Conservation (phyloP, 495 filamentous ascomycete genomes). For the Penicillium argentinense region DNA sequence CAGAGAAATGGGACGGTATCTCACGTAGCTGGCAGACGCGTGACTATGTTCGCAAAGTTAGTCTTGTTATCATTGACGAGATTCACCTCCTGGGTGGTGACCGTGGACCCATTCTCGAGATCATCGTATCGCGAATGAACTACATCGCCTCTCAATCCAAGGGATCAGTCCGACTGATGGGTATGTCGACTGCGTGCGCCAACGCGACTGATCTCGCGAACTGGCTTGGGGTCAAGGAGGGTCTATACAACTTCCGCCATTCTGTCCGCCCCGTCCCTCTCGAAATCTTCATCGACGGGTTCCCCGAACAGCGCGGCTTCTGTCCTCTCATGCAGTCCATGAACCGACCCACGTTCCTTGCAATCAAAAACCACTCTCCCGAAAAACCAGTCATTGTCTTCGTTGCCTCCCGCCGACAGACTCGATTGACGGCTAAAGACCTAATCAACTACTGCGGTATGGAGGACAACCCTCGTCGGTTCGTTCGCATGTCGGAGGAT, state of each 20-base stretch:
- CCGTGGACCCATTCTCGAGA: slow-evolving; percentile 95
- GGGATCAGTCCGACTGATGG: slow-evolving; percentile 82
- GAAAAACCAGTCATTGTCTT: slow-evolving; percentile 98
- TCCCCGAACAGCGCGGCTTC: slow-evolving; percentile 92
- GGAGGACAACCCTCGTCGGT: slow-evolving; percentile 95
- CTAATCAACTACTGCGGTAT: slow-evolving; percentile 96
- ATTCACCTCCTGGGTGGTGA: slow-evolving; percentile 96
- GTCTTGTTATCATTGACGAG: slow-evolving; percentile 97
- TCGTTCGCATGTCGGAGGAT: slow-evolving; percentile 90
- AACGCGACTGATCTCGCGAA: slow-evolving; percentile 93
- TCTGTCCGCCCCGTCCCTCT: slow-evolving; percentile 96
- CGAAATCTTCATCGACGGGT: slow-evolving; percentile 96
- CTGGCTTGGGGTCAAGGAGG: slow-evolving; percentile 97
- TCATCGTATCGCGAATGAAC: slow-evolving; percentile 99
- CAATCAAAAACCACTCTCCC: slow-evolving; percentile 92
- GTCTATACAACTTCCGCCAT: slow-evolving; percentile 96
- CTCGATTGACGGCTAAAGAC: slow-evolving; percentile 90
- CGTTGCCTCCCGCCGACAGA: slow-evolving; percentile 93
- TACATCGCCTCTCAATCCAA: slow-evolving; percentile 94
- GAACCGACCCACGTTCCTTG: slow-evolving; percentile 96
- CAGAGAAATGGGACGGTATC: slow-evolving; percentile 99
- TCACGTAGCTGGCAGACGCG: slow-evolving; percentile 97
- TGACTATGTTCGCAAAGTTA: slow-evolving; percentile 92
- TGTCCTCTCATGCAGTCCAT: slow-evolving; percentile 98
- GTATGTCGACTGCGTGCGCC: slow-evolving; percentile 97